Conservation (phyloP, 331 rosid species). For the Cydonia oblonga region DNA sequence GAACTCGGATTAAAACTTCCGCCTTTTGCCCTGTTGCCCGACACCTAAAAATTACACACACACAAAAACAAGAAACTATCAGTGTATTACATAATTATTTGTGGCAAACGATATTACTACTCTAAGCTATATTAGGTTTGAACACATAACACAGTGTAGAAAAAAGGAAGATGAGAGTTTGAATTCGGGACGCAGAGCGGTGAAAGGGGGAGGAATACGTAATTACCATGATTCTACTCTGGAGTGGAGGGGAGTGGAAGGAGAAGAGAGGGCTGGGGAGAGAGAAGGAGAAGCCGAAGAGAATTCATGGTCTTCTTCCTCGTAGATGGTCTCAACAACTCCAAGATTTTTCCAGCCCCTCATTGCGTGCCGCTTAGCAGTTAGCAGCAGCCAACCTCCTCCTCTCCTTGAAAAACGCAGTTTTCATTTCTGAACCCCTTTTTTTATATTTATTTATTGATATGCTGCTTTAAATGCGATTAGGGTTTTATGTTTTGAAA, state of each 20-base stretch:
- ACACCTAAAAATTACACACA: slow-evolving; percentile 30
- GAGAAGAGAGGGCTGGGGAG: slow-evolving; percentile 43
- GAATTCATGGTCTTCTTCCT: slow-evolving; percentile 55
- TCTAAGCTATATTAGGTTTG: too few relatives aligned
- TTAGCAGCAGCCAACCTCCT: not conserved
- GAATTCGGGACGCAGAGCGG: too few relatives aligned
- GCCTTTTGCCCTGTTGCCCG: slow-evolving; percentile 31
- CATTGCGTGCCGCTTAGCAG: slow-evolving; percentile 11
- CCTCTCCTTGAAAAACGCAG: not conserved
- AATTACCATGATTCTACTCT: slow-evolving; percentile 48
- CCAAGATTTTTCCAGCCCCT: slow-evolving; percentile 46
- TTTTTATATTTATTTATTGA: not conserved
- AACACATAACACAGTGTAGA: too few relatives aligned
- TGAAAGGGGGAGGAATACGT: too few relatives aligned
- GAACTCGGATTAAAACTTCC: slow-evolving; percentile 45
- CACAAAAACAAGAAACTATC: not conserved
- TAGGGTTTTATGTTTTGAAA: slow-evolving; percentile 10
- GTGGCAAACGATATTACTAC: too few relatives aligned
- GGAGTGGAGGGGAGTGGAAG: slow-evolving; percentile 54
- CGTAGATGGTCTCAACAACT: slow-evolving; percentile 66
- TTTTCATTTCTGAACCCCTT: not conserved
- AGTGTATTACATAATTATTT: not conserved
- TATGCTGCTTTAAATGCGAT: slow-evolving; percentile 6
- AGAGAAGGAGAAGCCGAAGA: slow-evolving; percentile 54
- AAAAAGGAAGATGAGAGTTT: not conserved